Evolutionary conservation across 345 rosid genomes (phyloP), one percentile per base, ranked within the genome.

Genomic region (Dipteronia dyeriana): DNA sequence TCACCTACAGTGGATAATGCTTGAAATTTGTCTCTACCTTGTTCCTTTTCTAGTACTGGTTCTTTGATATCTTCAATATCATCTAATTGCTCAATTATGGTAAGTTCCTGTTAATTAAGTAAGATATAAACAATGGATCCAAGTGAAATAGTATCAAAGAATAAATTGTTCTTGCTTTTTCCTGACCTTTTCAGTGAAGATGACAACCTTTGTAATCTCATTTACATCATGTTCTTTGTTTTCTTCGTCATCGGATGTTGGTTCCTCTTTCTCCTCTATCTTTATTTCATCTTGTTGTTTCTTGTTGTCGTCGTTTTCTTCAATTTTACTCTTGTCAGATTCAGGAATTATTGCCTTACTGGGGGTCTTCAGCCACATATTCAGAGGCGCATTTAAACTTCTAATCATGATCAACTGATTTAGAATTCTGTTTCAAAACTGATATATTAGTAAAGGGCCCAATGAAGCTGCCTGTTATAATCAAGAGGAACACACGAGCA

Each of bases 111-210:
- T 59, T 63, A 70, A 66, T 68, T 54, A 16, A 3, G 22, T 72
- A 12, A 72, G 60, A 20, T 60, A 74, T 70, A 34, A 57, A 62
- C 34, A 26, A 71, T 13, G 63, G 57, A 54, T 38, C 66, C 53
- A 38, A 29, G 51, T 70, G 22, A 75, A 78, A 45, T 75, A 61
- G 20, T 83, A 23, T 41, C 45, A 2, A n/a, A 75, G 12, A 74
- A n/a, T 62, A 11, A 29, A 26, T 71, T 16, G 56, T 54, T 26
- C 61, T 20, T 59, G 22, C 23, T 9, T 25, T 53, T 17, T 82
- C 26, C 76, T 76, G 76, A 87, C 92, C 91, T 86, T 84, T 74
- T 87, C 74, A 41, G 85, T 70, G 60, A 74, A 69, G 70, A 81
- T 85, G 71, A 49, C 71, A 2, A 56, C 76, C 78, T 83, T 77